Percentiles rank a stretch among this genome's conserved stretches.
phyloP scores from a whole-genome alignment of 164 flowering plant species.

The Saururus chinensis region DNA sequence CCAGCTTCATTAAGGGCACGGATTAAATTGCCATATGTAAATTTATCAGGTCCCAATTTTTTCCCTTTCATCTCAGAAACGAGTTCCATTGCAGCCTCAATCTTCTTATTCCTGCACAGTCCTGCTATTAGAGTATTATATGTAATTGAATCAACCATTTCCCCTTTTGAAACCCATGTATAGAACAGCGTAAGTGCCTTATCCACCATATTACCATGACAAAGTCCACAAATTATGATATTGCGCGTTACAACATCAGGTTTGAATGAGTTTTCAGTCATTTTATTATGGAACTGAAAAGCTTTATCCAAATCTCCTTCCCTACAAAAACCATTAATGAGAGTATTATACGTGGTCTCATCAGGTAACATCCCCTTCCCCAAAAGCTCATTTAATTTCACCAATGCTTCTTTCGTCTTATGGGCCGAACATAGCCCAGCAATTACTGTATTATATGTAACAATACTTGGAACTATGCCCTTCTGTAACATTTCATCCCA shows the following conservation, averaged over 20 bases:
- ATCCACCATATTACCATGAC: constrained; percentile 61
- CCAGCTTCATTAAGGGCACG: constrained; percentile 47
- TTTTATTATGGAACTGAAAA: constrained; percentile 64
- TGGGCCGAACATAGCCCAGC: constrained; percentile 57
- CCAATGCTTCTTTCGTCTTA: constrained; percentile 44
- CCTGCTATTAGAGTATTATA: constrained; percentile 61
- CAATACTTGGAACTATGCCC: constrained; percentile 44
- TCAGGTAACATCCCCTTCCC: constrained; percentile 63
- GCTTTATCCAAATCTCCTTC: constrained; percentile 70
- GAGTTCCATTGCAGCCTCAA: constrained; percentile 49
- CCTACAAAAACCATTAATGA: constrained; percentile 64
- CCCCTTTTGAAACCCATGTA: constrained; percentile 57
- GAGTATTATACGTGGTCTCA: constrained; percentile 65
- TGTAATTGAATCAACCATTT: constrained; percentile 45
- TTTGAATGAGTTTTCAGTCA: constrained; percentile 65
- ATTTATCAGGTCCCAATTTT: constrained; percentile 49
- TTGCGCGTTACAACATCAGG: constrained; percentile 66
- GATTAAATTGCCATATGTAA: constrained; percentile 37
- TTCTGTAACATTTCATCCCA: constrained; percentile 80
- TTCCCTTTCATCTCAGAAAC: constrained; percentile 54
- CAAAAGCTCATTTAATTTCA: constrained; percentile 58
- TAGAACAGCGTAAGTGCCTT: constrained; percentile 70
- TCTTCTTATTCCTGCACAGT: constrained; percentile 51
- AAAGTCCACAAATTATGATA: constrained; percentile 71
- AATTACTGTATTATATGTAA: constrained; percentile 61